phyloP scores from a whole-genome alignment of 441 rosid species.

The Gossypium aridum region DNA sequence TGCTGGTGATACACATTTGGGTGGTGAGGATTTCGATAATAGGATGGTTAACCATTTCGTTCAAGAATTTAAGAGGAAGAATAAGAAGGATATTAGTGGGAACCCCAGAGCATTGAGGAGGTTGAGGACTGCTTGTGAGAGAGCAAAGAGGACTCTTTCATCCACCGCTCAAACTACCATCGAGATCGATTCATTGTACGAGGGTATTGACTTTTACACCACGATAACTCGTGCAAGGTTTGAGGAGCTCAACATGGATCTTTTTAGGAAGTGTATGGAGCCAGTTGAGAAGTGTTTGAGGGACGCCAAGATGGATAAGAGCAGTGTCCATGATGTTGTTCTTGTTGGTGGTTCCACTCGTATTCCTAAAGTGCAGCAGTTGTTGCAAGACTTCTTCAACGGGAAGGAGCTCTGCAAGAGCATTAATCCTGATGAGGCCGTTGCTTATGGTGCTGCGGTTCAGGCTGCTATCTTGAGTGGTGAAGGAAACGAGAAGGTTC shows the following conservation, averaged over 20 bases:
- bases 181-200: conserved; percentile 42
- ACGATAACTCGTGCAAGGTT: conserved; percentile 42
- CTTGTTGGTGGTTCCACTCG: conserved; percentile 52
- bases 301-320: conserved; percentile 55
- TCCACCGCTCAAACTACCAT: conserved; percentile 43
- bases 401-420: conserved; percentile 49
- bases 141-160: conserved; percentile 45
- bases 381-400: conserved; percentile 45
- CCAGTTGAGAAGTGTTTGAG: conserved; percentile 51
- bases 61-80: conserved; percentile 45
- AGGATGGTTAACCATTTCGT: conserved; percentile 48
- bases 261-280: conserved; percentile 54
- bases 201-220: conserved; percentile 46
- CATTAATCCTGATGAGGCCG: conserved; percentile 52
- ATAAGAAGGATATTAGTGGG: conserved; percentile 43
- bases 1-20: conserved; percentile 49
- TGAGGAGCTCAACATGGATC: conserved; percentile 48
- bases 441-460: conserved; percentile 53
- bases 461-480: conserved; percentile 44
- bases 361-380: conserved; percentile 48
- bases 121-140: conserved; percentile 42
- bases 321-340: conserved; percentile 39
- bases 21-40: conserved; percentile 47
- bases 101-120: conserved; percentile 44
- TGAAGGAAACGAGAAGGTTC: conserved; percentile 52